Conservation (phyloP, 78 protist genomes). For the Speleostelium caveatum region DNA sequence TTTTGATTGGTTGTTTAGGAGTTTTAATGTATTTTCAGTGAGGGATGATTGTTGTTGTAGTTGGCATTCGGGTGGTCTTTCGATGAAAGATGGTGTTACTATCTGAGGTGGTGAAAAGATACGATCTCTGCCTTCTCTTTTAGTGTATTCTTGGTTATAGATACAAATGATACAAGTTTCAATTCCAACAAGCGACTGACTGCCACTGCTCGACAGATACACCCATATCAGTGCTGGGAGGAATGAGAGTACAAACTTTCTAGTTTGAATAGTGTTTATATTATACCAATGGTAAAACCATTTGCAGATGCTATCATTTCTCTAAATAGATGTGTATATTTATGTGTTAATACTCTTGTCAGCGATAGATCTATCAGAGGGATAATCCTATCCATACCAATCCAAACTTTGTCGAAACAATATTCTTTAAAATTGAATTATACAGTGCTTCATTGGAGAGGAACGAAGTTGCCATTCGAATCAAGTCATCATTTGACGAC, state of each 20-base stretch:
- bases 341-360: not conserved
- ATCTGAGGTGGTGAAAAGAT: conserved; percentile 18
- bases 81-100: conserved; percentile 36
- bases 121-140: conserved; percentile 26
- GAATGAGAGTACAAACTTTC: conserved; percentile 54
- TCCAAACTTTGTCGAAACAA: not conserved
- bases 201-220: conserved; percentile 5
- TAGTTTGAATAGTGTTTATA: conserved; percentile 7
- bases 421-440: conserved; percentile 1
- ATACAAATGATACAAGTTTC: conserved; percentile 36
- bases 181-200: conserved; percentile 15
- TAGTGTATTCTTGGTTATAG: conserved; percentile 39
- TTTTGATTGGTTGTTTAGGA: conserved; percentile 1
- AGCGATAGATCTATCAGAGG: not conserved
- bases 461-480: not conserved
- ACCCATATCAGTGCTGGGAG: conserved; percentile 57
- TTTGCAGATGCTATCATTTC: conserved; percentile 41
- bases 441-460: conserved; percentile 7
- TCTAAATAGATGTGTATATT: conserved; percentile 2
- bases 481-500: not conserved
- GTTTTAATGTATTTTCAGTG: conserved; percentile 29
- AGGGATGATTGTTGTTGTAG: not conserved
- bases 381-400: not conserved
- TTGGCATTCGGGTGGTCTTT: not conserved
- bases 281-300: conserved; percentile 73